Base-by-base conservation (phyloP, 1,139 yeast species). In the Starmera stellimalicola region DNA sequence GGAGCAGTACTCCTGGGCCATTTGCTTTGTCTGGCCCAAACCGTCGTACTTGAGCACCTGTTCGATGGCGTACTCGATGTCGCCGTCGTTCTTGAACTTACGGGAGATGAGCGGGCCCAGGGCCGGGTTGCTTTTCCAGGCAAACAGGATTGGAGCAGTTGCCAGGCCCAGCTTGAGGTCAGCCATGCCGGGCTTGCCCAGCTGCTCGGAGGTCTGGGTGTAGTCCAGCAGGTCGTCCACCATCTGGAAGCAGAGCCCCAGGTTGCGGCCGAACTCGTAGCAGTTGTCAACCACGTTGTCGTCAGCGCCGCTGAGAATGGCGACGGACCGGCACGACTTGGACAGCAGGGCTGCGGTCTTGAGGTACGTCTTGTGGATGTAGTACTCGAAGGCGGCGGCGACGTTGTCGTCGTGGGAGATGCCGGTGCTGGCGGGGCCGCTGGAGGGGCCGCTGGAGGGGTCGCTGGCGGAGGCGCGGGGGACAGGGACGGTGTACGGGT, bases 211-310 rank as follows among this genome's bases (percentile, higher is more conserved):
- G 27, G 91, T 76, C 16, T 85, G 77, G 1, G 96, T 85, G 54
- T 84, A 91, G 59, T 91, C 99, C 45, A 93, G 69, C 79, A 88
- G 79, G 57, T 91, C 99, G 58, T 91, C 98, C 18, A 93, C 94
- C 39, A 91, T 72, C 59, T 91, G 98, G 70, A 91, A 91, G 52
- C 97, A 93, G 33, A 93, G 70, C 0, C 98, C 98, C 38, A 93
- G 63, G 57, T 88, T 87, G 46, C 94, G 72, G 27, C 99, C 99
- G 55, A 83, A 91, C 45, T 81, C 77, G 57, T 88, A 91, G 48
- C 94, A 81, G 38, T 80, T 73, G 42, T 91, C 96, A 37, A 88
- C 76, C 14, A 84, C 69, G 15, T 68, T 63, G 31, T 76, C 80
- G 32, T 76, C 64, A 22, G 94, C 82, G 15, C 96, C 96, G 29